These are phyloP conservation scores for Stagonosporopsis cucurbitacearum DNA, from an alignment of 2,329 filamentous ascomycete species.

Conservation along the genomic window DNA sequence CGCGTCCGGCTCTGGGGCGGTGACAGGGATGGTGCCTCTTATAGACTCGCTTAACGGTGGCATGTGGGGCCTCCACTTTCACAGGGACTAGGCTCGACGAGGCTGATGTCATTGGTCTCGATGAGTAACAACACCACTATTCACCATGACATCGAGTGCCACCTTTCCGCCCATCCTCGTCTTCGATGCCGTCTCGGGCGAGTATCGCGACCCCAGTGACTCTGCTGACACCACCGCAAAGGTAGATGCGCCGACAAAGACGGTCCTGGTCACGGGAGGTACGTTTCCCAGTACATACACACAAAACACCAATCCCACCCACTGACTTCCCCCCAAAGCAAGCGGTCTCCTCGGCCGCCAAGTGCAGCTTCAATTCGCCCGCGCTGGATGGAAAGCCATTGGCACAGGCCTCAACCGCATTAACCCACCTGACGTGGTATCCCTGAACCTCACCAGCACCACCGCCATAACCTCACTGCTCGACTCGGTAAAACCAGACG, in stretches of 20 bases:
- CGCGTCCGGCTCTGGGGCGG: conserved; percentile 9
- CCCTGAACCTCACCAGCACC: conserved; percentile 58
- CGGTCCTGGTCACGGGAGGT: conserved; percentile 78
- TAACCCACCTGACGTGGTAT: conserved; percentile 68
- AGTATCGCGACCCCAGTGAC: conserved; percentile 16
- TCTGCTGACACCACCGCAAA: conserved; percentile 8
- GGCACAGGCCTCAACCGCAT: conserved; percentile 71
- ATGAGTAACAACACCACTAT: not conserved
- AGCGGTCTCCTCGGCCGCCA: conserved; percentile 84
- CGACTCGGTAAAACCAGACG: conserved; percentile 67
- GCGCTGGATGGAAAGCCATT: conserved; percentile 62
- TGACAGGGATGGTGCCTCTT: conserved; percentile 12
- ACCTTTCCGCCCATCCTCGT: conserved; percentile 11
- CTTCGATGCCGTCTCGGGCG: conserved; percentile 14
- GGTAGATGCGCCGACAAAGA: conserved; percentile 50
- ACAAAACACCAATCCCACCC: not conserved
- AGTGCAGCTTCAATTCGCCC: conserved; percentile 73
- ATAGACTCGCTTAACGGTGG: not conserved
- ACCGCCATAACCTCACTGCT: conserved; percentile 56
- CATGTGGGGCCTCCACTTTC: conserved; percentile 7
- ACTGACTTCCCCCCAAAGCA: conserved; percentile 47
- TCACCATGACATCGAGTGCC: conserved; percentile 5
- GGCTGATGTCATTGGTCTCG: conserved; percentile 11
- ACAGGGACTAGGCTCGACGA: conserved; percentile 12
- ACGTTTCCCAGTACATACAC: conserved; percentile 9